Base-by-base conservation (phyloP, 1,139 yeast genomes). In the Pichia sp. region DNA sequence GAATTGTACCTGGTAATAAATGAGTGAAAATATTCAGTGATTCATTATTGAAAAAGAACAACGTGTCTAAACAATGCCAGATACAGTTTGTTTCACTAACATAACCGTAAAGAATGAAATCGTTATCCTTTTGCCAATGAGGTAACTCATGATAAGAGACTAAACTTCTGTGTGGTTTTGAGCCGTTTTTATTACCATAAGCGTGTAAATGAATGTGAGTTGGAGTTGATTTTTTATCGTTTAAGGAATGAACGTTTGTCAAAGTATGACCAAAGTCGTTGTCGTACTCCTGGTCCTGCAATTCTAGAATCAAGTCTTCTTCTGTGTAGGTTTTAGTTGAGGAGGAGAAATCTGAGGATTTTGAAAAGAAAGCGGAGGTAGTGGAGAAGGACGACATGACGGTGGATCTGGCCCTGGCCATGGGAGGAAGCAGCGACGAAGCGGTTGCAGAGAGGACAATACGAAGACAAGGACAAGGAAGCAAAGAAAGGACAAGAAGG, bases 91-190 rank as follows among this genome's bases (percentile, higher is more conserved):
- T 81, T 43, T 78, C 85, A 34, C 66, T 69, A n/a, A 88, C 86
- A 55, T 88, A 88, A 2, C 95, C 94, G 0, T 77, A 64, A 24
- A 68, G 61, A 33, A 88, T 87, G 58, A 62, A 85, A 52, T 84
- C 88, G 56, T 89, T 89, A 56, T 89, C 96, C 52, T 74, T 71
- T 56, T 85, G 95, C 96, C 96, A 88, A 7, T 70, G 76, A 8
- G 87, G 89, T 6, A 88, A 60, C 37, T 78, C 76, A 43, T 73
- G 42, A 32, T 47, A 49, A 3, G 34, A n/a, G 19, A 33, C 34
- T 21, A 44, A 31, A 2, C 31, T 15, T 15, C 47, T 33, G 16
- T 40, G 46, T 16, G 47, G 42, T 31, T 42, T 35, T 3, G 18
- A 5, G 13, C 6, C 13, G 15, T 15, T 14, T 15, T 27, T 16